Evolutionary conservation across 2,329 filamentous ascomycete species (phyloP).

Genomic region (Neofusicoccum sp.): DNA sequence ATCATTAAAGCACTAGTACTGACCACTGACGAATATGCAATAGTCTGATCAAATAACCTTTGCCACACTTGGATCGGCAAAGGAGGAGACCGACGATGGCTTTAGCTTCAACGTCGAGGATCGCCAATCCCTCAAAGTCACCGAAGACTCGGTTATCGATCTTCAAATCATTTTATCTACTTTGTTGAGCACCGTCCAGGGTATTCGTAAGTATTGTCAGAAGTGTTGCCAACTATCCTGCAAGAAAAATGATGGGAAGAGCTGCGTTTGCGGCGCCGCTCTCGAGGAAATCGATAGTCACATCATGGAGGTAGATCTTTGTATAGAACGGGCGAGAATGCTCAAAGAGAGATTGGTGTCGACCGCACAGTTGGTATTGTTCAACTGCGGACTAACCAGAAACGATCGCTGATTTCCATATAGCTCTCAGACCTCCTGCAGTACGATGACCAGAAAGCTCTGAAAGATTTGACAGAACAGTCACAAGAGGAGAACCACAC

Average conservation of each 20-base stretch:
- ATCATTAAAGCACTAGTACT: background rate
- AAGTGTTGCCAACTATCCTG: background rate
- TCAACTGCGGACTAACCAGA: background rate
- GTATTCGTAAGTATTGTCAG: background rate
- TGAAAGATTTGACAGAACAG: conserved; percentile 13
- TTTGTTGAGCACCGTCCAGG: background rate
- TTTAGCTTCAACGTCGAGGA: conserved; percentile 22
- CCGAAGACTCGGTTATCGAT: conserved; percentile 20
- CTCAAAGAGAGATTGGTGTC: conserved; percentile 1
- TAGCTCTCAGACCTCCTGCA: conserved; percentile 23
- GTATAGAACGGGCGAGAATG: background rate
- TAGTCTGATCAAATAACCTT: conserved; percentile 6
- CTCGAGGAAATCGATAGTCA: background rate
- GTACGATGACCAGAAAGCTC: conserved; percentile 21
- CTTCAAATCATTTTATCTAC: conserved; percentile 20
- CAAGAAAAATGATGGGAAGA: background rate
- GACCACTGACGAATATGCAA: background rate
- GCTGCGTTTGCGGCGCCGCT: background rate
- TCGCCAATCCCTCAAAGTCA: conserved; percentile 20
- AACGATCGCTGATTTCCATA: background rate
- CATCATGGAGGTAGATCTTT: background rate
- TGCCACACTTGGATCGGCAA: background rate
- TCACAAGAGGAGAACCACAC: background rate
- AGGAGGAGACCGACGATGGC: too few relatives aligned
- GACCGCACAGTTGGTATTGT: background rate